Evolutionary conservation across 2,329 filamentous ascomycete species (phyloP), one percentile per base, ranked within the genome.

Genomic region (Verticillium nubilum): DNA sequence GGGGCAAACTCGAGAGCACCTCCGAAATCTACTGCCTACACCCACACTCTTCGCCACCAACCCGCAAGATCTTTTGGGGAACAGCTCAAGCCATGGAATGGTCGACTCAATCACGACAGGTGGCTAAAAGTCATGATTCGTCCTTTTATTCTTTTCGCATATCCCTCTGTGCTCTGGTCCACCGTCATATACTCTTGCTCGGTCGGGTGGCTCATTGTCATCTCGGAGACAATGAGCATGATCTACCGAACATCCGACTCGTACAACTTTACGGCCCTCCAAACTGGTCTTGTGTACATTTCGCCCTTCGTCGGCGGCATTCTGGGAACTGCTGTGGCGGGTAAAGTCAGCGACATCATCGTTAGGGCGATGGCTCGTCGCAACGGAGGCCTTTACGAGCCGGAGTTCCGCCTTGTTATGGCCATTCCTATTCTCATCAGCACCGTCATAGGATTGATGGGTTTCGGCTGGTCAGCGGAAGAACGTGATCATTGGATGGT

Each of bases 181-280:
- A 79, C 92, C 0, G 79, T 90, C 0, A 86, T 97, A 4, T 98
- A 98, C 71, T 80, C 92, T 0, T 88, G 95, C 66, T 95, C 92
- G 0, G 85, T 98, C 6, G 94, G 94, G 37, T 98, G 94, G 95
- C 82, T 98, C 28, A 97, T 98, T 65, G 92, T 98, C 52, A 84
- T 98, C 1, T 97, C 92, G 0, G 93, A 98, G 73, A 90, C 89
- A 0, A 86, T 98, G 2, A 84, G 91, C 0, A 81, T 89, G 60
- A 89, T 98, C 62, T 98, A 91, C 72, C 85, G 90, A 37, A 79
- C 86, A 58, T 77, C 79, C 0, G 77, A 82, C 0, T 80, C 80
- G 0, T 98, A 98, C 76, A 85, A 93, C 65, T 98, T 98, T 71
- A 86, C 83, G 26, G 83, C 91, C 0, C 77, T 97, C 0, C 88